Conservation (phyloP, 306 rosid genomes). For the Neltuma alba region DNA sequence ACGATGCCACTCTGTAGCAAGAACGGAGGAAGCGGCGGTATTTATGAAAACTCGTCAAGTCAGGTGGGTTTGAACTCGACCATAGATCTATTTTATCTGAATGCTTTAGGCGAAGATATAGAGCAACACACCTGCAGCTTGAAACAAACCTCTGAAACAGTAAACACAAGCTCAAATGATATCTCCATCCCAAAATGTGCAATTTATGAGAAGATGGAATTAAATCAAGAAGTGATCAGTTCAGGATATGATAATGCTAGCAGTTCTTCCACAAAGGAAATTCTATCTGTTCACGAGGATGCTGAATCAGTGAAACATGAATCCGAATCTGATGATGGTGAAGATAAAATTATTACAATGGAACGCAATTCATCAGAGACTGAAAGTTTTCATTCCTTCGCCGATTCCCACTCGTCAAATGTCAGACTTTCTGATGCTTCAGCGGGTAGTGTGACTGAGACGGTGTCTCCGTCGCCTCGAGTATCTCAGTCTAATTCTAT, state of each 20-base stretch:
- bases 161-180: background rate
- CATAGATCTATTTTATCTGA: constrained; percentile 75
- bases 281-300: constrained; percentile 60
- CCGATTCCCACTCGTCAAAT: constrained; percentile 66
- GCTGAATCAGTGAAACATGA: constrained; percentile 51
- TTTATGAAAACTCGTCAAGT: constrained; percentile 44
- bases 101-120: constrained; percentile 62
- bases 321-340: constrained; percentile 46
- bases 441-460: constrained; percentile 46
- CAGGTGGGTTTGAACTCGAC: constrained; percentile 68
- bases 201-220: constrained; percentile 9
- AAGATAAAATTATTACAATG: constrained; percentile 42
- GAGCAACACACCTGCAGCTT: constrained; percentile 63
- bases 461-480: constrained; percentile 46
- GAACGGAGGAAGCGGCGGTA: constrained; percentile 45
- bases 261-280: constrained; percentile 68
- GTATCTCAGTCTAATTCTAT: constrained; percentile 25
- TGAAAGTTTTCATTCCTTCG: constrained; percentile 89
- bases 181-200: constrained; percentile 1
- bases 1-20: constrained; percentile 47
- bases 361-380: constrained; percentile 58
- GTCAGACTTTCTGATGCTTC: constrained; percentile 85
- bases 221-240: constrained; percentile 2
- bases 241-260: constrained; percentile 49
- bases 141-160: constrained; percentile 25